phyloP scores from a whole-genome alignment of 1,284 basidiomycete genomes.

The Tausonia pullulans region DNA sequence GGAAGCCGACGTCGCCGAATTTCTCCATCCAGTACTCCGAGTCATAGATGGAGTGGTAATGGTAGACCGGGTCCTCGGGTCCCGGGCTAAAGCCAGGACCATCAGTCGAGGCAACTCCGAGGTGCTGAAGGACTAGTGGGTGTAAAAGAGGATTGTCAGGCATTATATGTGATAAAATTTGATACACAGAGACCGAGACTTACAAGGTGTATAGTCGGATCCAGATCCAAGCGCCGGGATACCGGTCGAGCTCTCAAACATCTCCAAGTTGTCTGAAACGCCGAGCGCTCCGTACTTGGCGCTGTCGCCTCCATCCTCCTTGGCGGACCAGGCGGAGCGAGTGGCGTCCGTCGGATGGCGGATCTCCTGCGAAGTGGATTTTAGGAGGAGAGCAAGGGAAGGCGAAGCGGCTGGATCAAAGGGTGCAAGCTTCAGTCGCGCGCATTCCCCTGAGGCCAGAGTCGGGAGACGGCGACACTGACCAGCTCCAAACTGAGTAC shows the following conservation, averaged over 20 bases:
- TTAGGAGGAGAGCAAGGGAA: conserved; percentile 65
- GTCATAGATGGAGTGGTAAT: conserved; percentile 77
- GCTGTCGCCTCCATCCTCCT: conserved; percentile 29
- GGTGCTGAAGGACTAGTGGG: conserved; percentile 17
- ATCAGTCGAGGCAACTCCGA: conserved; percentile 34
- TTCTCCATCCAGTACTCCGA: conserved; percentile 38
- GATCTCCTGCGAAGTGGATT: conserved; percentile 52
- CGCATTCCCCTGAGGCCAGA: neutral
- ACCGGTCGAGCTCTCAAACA: conserved; percentile 17
- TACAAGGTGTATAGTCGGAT: conserved; percentile 47
- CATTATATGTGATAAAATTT: conserved; percentile 19
- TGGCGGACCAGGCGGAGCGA: conserved; percentile 29
- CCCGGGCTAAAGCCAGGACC: conserved; percentile 28
- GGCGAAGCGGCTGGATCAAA: conserved; percentile 42
- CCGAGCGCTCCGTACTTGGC: conserved; percentile 16
- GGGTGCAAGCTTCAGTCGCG: neutral
- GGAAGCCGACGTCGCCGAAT: conserved; percentile 65
- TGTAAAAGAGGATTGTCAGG: neutral
- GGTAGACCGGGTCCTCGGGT: conserved; percentile 53
- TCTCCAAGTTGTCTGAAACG: neutral
- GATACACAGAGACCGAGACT: conserved; percentile 47
- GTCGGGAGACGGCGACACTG: conserved; percentile 22
- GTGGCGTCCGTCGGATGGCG: conserved; percentile 41
- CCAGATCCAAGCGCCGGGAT: conserved; percentile 37
- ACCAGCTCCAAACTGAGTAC: conserved; percentile 47